Percentiles rank a stretch among this genome's conserved stretches.
These are phyloP conservation scores for Aspergillus ellipticus DNA, from an alignment of 495 filamentous ascomycete species.

Conservation along the genomic window DNA sequence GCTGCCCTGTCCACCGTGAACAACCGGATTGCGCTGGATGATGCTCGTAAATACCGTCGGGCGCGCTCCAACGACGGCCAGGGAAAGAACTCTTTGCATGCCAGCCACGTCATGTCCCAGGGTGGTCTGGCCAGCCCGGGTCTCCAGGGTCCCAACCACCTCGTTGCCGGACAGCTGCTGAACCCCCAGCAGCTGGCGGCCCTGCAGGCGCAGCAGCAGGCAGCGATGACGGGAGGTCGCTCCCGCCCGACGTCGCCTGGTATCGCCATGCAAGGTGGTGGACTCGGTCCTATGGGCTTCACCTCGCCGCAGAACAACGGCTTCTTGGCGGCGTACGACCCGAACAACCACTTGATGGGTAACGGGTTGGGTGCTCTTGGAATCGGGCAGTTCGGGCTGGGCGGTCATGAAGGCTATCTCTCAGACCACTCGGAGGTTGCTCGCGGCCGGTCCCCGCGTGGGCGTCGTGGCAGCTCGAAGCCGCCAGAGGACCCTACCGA, in stretches of 20 bases:
- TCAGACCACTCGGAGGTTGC: conserved; percentile 90
- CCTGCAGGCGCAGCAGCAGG: conserved; percentile 77
- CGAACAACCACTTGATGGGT: conserved; percentile 65
- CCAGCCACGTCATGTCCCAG: conserved; percentile 42
- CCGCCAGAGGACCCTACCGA: conserved; percentile 97
- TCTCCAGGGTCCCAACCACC: conserved; percentile 62
- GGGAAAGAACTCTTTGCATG: conserved; percentile 38
- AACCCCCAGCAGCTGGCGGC: conserved; percentile 82
- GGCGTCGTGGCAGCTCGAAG: conserved; percentile 91
- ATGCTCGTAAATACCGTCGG: conserved; percentile 89
- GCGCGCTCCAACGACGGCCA: conserved; percentile 86
- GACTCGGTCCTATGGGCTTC: conserved; percentile 67
- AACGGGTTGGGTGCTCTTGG: conserved; percentile 68
- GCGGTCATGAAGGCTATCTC: conserved; percentile 78
- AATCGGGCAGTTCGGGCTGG: conserved; percentile 69
- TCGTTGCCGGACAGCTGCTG: conserved; percentile 83
- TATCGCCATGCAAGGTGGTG: conserved; percentile 70
- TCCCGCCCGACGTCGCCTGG: conserved; percentile 94
- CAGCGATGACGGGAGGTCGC: conserved; percentile 71
- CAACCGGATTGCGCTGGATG: conserved; percentile 94
- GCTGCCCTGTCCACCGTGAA: conserved; percentile 96
- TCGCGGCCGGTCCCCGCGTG: conserved; percentile 87
- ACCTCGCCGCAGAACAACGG: conserved; percentile 93
- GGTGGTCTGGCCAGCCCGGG: conserved; percentile 47
- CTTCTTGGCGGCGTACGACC: conserved; percentile 86